These are phyloP conservation scores for Immersiella caudata DNA, from an alignment of 495 filamentous ascomycete species.

Conservation along the genomic window DNA sequence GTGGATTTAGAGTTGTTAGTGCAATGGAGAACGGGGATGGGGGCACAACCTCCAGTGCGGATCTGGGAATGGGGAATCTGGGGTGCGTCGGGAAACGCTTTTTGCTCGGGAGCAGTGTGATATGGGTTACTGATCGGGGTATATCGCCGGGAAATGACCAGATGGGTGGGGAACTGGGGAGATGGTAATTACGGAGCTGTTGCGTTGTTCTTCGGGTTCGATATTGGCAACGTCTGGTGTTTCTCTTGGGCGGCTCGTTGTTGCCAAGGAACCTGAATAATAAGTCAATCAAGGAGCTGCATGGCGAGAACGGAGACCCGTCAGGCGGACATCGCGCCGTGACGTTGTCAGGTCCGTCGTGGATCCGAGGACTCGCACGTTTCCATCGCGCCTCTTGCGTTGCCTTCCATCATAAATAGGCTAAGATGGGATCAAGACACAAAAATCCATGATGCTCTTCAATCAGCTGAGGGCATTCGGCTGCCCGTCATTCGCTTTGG, in stretches of 20 bases:
- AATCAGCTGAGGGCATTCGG: background rate
- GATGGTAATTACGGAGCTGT: background rate
- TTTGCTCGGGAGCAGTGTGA: background rate
- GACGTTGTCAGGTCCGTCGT: background rate
- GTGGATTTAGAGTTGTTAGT: conserved; percentile 22
- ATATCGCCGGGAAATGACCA: background rate
- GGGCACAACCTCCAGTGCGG: conserved; percentile 1
- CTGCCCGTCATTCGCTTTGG: conserved; percentile 6
- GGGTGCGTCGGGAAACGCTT: background rate
- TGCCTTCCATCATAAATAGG: background rate
- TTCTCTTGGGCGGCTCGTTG: background rate
- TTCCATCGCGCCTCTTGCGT: background rate
- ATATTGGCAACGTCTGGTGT: background rate
- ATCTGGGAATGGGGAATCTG: conserved; percentile 6
- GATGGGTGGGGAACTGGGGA: background rate
- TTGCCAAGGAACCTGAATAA: background rate
- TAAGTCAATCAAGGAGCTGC: conserved; percentile 1
- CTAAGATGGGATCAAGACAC: background rate
- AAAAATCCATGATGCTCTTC: background rate
- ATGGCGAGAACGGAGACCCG: background rate
- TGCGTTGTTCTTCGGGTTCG: background rate
- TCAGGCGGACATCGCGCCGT: background rate
- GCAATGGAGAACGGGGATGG: background rate
- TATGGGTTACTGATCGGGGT: background rate
- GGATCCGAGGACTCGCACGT: background rate